phyloP scores from a whole-genome alignment of 2,329 filamentous ascomycete genomes.

The Nakataea oryzae region DNA sequence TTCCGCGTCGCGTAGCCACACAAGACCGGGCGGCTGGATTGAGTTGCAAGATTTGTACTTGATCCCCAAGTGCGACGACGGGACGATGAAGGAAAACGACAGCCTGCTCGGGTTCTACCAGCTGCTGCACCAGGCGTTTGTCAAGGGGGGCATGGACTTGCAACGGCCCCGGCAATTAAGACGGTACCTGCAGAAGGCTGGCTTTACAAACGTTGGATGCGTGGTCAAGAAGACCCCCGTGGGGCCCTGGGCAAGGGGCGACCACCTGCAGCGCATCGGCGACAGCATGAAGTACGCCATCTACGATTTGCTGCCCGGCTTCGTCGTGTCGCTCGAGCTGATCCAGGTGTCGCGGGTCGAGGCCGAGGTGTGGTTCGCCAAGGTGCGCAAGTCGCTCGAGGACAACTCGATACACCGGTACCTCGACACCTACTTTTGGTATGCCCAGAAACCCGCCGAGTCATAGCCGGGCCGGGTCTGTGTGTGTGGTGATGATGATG shows the following conservation, averaged over 20 bases:
- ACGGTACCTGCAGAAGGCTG: constrained; percentile 23
- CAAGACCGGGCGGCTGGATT: constrained; percentile 37
- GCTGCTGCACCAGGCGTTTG: constrained; percentile 15
- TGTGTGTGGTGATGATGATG: too few species aligned
- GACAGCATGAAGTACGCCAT: constrained; percentile 26
- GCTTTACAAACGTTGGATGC: constrained; percentile 29
- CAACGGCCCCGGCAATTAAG: constrained; percentile 18
- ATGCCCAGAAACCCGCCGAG: constrained; percentile 25
- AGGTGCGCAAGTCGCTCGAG: constrained; percentile 22
- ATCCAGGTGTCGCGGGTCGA: constrained; percentile 21
- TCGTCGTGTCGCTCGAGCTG: constrained; percentile 24
- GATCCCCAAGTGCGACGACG: constrained; percentile 30
- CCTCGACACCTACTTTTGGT: constrained; percentile 26
- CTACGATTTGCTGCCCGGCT: constrained; percentile 22
- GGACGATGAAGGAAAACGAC: constrained; percentile 29
- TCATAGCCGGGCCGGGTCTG: too few species aligned
- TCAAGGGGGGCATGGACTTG: constrained; percentile 24
- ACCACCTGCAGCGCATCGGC: constrained; percentile 25
- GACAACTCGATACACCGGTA: constrained; percentile 25
- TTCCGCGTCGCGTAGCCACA: constrained; percentile 16
- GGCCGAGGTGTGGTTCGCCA: constrained; percentile 17
- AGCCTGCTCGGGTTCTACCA: constrained; percentile 20
- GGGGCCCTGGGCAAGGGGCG: constrained; percentile 30
- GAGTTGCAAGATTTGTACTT: constrained; percentile 36
- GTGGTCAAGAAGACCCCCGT: constrained; percentile 31